Conservation (phyloP, 2,329 filamentous ascomycete species). For the Septoria petroselini region DNA sequence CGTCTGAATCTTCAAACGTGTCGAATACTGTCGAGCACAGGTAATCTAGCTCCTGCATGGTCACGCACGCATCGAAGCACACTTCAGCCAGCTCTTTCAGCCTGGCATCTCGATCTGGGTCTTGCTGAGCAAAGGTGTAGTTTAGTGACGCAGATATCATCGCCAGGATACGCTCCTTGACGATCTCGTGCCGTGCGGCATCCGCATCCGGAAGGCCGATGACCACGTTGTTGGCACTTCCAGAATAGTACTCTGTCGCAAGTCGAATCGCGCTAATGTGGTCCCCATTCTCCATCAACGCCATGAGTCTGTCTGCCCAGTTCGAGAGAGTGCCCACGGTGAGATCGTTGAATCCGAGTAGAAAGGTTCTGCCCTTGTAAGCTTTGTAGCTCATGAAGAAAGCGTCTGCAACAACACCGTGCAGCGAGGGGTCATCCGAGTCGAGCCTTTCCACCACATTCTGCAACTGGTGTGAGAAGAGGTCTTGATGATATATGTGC, state of each 20-base stretch:
- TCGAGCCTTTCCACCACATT: constrained; percentile 82
- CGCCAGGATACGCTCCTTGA: constrained; percentile 83
- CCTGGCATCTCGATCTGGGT: constrained; percentile 53
- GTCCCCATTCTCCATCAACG: constrained; percentile 94
- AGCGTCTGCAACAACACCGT: constrained; percentile 92
- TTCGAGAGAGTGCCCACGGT: constrained; percentile 91
- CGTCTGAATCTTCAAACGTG: constrained; percentile 75
- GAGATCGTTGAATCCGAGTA: constrained; percentile 90
- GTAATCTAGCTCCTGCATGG: constrained; percentile 74
- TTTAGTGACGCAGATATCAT: constrained; percentile 91
- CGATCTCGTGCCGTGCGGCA: constrained; percentile 69
- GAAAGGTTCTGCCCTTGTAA: constrained; percentile 89
- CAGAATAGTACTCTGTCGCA: constrained; percentile 87
- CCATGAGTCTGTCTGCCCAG: constrained; percentile 90
- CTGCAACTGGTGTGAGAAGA: constrained; percentile 85
- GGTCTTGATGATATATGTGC: constrained; percentile 85
- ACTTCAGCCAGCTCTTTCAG: constrained; percentile 75
- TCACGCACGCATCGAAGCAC: constrained; percentile 79
- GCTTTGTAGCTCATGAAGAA: constrained; percentile 97
- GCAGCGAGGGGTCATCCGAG: constrained; percentile 82
- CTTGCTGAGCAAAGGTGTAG: constrained; percentile 72
- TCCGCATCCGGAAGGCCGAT: constrained; percentile 89
- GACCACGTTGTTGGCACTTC: constrained; percentile 88
- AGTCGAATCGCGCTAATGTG: constrained; percentile 88
- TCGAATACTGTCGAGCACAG: constrained; percentile 89